Base-by-base conservation (phyloP, 768 basidiomycete species). In the Suillus spraguei region DNA sequence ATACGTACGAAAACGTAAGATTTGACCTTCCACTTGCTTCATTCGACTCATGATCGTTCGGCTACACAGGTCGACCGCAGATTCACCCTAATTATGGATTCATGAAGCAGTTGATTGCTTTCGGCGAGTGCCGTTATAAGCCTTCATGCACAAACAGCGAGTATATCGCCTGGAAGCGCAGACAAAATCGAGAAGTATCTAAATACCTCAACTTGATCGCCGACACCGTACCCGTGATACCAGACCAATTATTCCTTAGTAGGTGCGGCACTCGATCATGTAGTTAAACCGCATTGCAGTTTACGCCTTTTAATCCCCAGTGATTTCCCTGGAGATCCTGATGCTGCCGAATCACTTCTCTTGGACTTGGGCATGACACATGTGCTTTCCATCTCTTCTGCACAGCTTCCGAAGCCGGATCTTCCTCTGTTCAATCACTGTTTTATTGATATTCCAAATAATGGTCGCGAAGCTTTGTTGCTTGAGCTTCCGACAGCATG, bases 121-220 rank as follows among this genome's bases (percentile, higher is more conserved):
- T 87, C 65, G 77, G 74, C 33, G 78, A 81, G 13, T 87, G 87
- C 65, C 72, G 77, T 46, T 86, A 82, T 67, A 72, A 76, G 24
- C 81, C 84, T 0, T 78, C 76, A 1, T 76, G 76, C 32, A 69
- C 72, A 0, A 78, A 85, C 63, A 61, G 76, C 3, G 76, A 75
- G 22, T 89, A 89, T 64, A 78, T 79, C 5, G 72, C 81, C n/a
- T 89, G 87, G 87, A 86, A 83, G 68, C 81, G 85, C 14, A 76
- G 79, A 36, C 82, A 84, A 63, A 77, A 78, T 55, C 85, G 83
- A 63, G 82, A 84, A 38, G 84, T 86, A 49, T 81, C 80, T 3
- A 72, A 75, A 53, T 89, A 84, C 67, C 70, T 89, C 35, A 84
- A 82, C 64, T 72, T 80, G 36, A 69, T 87, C 58, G 72, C 77